Percentiles rank a stretch among this genome's conserved stretches.
phyloP scores from a whole-genome alignment of 495 filamentous ascomycete genomes.

The Penicillium soppii region DNA sequence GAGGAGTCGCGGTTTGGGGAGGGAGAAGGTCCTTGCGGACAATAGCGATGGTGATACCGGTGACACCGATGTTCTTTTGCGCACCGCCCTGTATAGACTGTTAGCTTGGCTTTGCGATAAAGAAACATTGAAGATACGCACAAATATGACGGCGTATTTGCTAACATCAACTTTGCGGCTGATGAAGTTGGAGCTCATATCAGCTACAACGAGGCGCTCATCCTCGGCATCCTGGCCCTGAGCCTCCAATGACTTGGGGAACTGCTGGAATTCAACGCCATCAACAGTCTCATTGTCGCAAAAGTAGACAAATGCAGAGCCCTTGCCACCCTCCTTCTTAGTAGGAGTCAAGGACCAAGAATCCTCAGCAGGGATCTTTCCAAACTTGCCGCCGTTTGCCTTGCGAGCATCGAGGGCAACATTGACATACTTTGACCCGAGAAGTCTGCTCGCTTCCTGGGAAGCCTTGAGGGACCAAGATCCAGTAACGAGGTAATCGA shows the following conservation, averaged over 20 bases:
- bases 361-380: slow-evolving; percentile 71
- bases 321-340: slow-evolving; percentile 45
- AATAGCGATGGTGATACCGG: slow-evolving; percentile 82
- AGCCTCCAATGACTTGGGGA: slow-evolving; percentile 62
- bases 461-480: slow-evolving; percentile 90
- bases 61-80: slow-evolving; percentile 87
- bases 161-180: slow-evolving; percentile 63
- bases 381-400: slow-evolving; percentile 80
- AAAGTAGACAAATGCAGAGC: slow-evolving; percentile 78
- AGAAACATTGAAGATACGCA: slow-evolving; percentile 16
- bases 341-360: slow-evolving; percentile 74
- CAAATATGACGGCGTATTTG: slow-evolving; percentile 58
- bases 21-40: slow-evolving; percentile 75
- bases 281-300: slow-evolving; percentile 87
- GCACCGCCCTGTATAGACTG: slow-evolving; percentile 54
- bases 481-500: slow-evolving; percentile 91
- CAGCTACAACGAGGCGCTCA: slow-evolving; percentile 70
- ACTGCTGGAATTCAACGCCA: slow-evolving; percentile 86
- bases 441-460: slow-evolving; percentile 74
- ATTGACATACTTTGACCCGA: slow-evolving; percentile 78
- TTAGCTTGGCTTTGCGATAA: slow-evolving; percentile 3
- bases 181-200: slow-evolving; percentile 77
- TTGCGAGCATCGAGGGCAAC: slow-evolving; percentile 70
- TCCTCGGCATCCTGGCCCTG: slow-evolving; percentile 51
- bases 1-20: slow-evolving; percentile 54